These are phyloP conservation scores for Heterobasidion annosum DNA, from an alignment of 1,284 basidiomycete genomes.

Conservation along the genomic window DNA sequence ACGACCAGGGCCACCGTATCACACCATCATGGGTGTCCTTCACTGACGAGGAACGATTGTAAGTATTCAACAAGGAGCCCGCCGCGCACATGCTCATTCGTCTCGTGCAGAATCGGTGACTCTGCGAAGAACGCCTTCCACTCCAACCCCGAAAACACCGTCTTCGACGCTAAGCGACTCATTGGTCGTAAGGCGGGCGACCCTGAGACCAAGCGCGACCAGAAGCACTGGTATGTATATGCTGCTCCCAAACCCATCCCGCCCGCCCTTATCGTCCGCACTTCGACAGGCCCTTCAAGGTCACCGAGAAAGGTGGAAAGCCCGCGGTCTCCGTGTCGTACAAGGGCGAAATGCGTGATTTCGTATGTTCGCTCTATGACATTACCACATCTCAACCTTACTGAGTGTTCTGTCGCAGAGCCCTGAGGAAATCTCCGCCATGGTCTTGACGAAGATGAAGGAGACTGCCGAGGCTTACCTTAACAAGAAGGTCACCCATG, in stretches of 20 bases:
- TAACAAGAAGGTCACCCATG: conserved; percentile 93
- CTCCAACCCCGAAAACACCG: conserved; percentile 88
- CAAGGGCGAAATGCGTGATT: conserved; percentile 80
- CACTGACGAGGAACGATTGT: conserved; percentile 88
- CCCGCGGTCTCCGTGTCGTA: conserved; percentile 81
- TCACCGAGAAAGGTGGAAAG: conserved; percentile 78
- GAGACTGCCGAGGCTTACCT: conserved; percentile 98
- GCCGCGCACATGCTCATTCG: not conserved
- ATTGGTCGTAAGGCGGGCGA: conserved; percentile 87
- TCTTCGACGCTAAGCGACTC: conserved; percentile 97
- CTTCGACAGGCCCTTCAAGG: conserved; percentile 55
- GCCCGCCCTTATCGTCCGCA: conserved; percentile 8
- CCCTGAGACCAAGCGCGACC: conserved; percentile 69
- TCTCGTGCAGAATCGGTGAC: conserved; percentile 55
- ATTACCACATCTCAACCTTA: not conserved
- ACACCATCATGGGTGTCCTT: conserved; percentile 94
- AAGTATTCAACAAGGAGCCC: conserved; percentile 17
- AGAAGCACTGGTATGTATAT: conserved; percentile 66
- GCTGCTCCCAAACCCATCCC: not conserved
- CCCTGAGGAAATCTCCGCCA: conserved; percentile 87
- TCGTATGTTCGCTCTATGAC: conserved; percentile 33
- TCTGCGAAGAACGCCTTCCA: conserved; percentile 75
- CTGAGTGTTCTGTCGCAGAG: conserved; percentile 30
- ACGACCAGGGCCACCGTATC: conserved; percentile 96
- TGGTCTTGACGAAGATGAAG: conserved; percentile 98